phyloP scores from a whole-genome alignment of 2,329 filamentous ascomycete genomes.

The Aspergillus clavatus region DNA sequence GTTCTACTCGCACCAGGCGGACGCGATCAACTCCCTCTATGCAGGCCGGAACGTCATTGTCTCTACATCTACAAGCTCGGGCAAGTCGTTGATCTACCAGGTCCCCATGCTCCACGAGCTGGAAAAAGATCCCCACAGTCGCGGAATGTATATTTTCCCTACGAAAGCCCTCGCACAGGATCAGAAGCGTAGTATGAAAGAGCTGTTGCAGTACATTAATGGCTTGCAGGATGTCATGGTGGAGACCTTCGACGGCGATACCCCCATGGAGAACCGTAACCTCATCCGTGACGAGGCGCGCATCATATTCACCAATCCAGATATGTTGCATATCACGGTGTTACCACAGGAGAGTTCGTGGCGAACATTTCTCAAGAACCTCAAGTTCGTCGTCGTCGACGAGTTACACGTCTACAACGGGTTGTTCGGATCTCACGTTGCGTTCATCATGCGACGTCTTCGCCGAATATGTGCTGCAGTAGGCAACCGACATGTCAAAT shows the following conservation, averaged over 20 bases:
- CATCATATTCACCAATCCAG: constrained; percentile 95
- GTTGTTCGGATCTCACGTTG: constrained; percentile 86
- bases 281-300: constrained; percentile 79
- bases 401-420: constrained; percentile 97
- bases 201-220: constrained; percentile 75
- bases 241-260: constrained; percentile 95
- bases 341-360: constrained; percentile 86
- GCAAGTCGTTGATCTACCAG: constrained; percentile 97
- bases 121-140: constrained; percentile 67
- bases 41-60: constrained; percentile 84
- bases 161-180: constrained; percentile 96
- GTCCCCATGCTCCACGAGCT: constrained; percentile 84
- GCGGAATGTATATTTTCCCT: constrained; percentile 97
- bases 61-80: constrained; percentile 90
- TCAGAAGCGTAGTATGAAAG: constrained; percentile 80
- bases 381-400: constrained; percentile 85
- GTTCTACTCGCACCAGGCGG: constrained; percentile 86
- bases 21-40: constrained; percentile 84
- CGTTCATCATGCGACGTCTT: constrained; percentile 87
- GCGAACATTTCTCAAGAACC: constrained; percentile 80
- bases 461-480: constrained; percentile 83
- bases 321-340: constrained; percentile 95
- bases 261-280: constrained; percentile 72
- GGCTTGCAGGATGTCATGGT: constrained; percentile 70
- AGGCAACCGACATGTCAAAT: constrained; percentile 78